These are phyloP conservation scores for Penicillium sp. DNA, from an alignment of 2,329 filamentous ascomycete species.

Conservation along the genomic window DNA sequence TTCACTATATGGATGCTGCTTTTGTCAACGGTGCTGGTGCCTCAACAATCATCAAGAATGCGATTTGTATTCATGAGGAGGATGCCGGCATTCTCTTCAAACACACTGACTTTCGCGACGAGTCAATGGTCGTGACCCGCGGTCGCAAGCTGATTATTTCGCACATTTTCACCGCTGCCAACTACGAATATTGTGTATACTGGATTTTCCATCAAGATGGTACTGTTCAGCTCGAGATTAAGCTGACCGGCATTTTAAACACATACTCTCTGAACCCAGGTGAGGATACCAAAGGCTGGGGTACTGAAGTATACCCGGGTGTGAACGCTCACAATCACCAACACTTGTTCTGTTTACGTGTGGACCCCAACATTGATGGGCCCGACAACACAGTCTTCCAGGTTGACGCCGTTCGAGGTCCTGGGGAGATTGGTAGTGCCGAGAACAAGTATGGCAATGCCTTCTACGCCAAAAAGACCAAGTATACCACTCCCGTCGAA, in stretches of 20 bases:
- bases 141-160: conserved; percentile 83
- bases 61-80: conserved; percentile 93
- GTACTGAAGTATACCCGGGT: conserved; percentile 84
- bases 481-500: conserved; percentile 68
- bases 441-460: conserved; percentile 90
- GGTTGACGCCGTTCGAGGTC: conserved; percentile 70
- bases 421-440: conserved; percentile 72
- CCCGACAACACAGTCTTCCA: conserved; percentile 82
- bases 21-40: conserved; percentile 77
- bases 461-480: conserved; percentile 82
- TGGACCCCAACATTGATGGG: conserved; percentile 86
- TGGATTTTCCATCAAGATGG: conserved; percentile 94
- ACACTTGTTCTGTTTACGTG: conserved; percentile 86
- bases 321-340: conserved; percentile 97
- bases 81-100: conserved; percentile 92
- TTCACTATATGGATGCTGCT: conserved; percentile 86
- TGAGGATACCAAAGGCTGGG: conserved; percentile 83
- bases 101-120: conserved; percentile 89
- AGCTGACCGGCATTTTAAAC: conserved; percentile 89
- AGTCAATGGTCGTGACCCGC: conserved; percentile 81
- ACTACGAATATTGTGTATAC: conserved; percentile 88
- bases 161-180: conserved; percentile 91
- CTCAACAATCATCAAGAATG: conserved; percentile 84
- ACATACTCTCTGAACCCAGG: conserved; percentile 79
- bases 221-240: conserved; percentile 87